These are phyloP conservation scores for Podaxis pistillaris DNA, from an alignment of 768 basidiomycete species.

Conservation along the genomic window DNA sequence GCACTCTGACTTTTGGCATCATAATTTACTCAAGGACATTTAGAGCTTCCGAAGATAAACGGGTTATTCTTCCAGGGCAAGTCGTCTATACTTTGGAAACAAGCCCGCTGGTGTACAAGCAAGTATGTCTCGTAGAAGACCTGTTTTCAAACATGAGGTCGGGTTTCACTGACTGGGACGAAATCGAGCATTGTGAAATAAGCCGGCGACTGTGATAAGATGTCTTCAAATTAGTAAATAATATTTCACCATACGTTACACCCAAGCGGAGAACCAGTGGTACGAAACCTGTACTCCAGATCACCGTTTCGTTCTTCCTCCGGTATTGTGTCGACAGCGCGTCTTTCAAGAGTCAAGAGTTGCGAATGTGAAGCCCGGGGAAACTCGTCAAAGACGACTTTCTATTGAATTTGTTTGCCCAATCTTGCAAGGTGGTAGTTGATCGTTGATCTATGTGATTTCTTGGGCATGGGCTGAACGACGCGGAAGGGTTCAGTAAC, in stretches of 20 bases:
- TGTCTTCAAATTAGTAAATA: neutral
- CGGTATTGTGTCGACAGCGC: neutral
- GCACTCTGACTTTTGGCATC: too few relatives aligned
- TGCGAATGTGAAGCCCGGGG: neutral
- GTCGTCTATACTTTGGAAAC: too few relatives aligned
- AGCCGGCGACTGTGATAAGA: neutral
- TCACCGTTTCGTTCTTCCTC: too few relatives aligned
- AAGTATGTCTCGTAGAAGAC: too few relatives aligned
- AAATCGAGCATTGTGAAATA: neutral
- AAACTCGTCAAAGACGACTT: neutral
- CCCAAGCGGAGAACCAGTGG: neutral
- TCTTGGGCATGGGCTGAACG: slow-evolving; percentile 63
- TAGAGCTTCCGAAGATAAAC: too few relatives aligned
- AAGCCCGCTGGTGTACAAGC: too few relatives aligned
- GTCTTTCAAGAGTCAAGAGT: neutral
- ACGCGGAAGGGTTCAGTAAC: neutral
- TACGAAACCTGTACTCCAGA: neutral
- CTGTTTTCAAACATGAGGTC: too few relatives aligned
- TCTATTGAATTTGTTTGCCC: slow-evolving; percentile 70
- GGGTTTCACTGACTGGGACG: too few relatives aligned
- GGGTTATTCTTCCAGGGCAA: too few relatives aligned
- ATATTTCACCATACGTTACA: neutral
- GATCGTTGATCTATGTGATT: slow-evolving; percentile 72
- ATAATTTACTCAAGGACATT: too few relatives aligned
- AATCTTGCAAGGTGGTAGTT: slow-evolving; percentile 88